Conservation (phyloP, 1,139 yeast species). For the Suhomyces kunorum region DNA sequence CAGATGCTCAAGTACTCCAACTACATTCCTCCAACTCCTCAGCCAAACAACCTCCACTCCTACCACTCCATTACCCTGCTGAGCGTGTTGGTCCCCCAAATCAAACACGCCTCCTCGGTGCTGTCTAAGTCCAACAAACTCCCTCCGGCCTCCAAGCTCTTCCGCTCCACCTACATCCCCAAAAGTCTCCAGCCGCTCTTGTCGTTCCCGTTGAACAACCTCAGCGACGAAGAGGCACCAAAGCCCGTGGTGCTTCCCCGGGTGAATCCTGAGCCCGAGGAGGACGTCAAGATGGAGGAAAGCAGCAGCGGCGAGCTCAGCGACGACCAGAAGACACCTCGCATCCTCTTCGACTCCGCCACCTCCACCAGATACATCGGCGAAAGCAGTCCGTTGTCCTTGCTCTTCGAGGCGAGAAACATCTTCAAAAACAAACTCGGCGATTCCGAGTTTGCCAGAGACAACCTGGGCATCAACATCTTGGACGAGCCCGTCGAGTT, state of each 20-base stretch:
- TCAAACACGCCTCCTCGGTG: slow-evolving; percentile 4
- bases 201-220: slow-evolving; percentile 24
- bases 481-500: slow-evolving; percentile 21
- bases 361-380: slow-evolving; percentile 30
- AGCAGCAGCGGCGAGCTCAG: slow-evolving; percentile 7
- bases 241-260: slow-evolving; percentile 6
- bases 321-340: slow-evolving; percentile 19
- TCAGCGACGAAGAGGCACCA: slow-evolving; percentile 7
- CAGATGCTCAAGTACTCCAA: not conserved
- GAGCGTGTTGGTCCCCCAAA: slow-evolving; percentile 9
- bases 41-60: slow-evolving; percentile 4
- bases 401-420: slow-evolving; percentile 27
- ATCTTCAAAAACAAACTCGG: slow-evolving; percentile 22
- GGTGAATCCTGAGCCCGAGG: slow-evolving; percentile 2
- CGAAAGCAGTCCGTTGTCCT: slow-evolving; percentile 30
- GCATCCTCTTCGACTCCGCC: slow-evolving; percentile 23
- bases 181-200: slow-evolving; percentile 30
- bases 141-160: slow-evolving; percentile 14
- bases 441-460: slow-evolving; percentile 17
- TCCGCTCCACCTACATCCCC: slow-evolving; percentile 22
- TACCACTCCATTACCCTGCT: slow-evolving; percentile 4
- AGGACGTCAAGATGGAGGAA: slow-evolving; percentile 8
- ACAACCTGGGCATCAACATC: slow-evolving; percentile 20
- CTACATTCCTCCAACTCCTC: slow-evolving; percentile 2
- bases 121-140: slow-evolving; percentile 8